These are phyloP conservation scores for Bruguiera gymnorhiza DNA, from an alignment of 345 rosid genomes.

Conservation along the genomic window DNA sequence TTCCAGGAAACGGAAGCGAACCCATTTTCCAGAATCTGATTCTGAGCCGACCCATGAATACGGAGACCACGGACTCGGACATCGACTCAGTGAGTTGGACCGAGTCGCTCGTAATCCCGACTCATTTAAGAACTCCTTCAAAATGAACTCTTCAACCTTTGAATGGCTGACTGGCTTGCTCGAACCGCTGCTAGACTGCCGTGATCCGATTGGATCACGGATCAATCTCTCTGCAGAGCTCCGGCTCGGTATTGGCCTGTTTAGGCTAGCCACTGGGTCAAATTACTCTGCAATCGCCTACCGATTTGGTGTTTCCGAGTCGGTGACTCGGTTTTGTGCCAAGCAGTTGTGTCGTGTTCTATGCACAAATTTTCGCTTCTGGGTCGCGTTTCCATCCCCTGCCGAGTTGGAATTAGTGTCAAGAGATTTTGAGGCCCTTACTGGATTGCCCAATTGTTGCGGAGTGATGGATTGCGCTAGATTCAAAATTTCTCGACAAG, in stretches of 20 bases:
- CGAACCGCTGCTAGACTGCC: slow-evolving; percentile 66
- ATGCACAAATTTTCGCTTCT: slow-evolving; percentile 69
- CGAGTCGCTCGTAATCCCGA: slow-evolving; percentile 31
- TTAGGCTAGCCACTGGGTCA: slow-evolving; percentile 51
- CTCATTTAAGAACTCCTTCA: slow-evolving; percentile 43
- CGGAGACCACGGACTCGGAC: background rate
- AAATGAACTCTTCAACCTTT: slow-evolving; percentile 54
- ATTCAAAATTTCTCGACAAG: slow-evolving; percentile 31
- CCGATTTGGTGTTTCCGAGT: slow-evolving; percentile 54
- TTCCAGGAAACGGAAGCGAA: slow-evolving; percentile 51
- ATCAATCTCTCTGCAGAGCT: slow-evolving; percentile 56
- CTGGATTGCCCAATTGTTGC: slow-evolving; percentile 62
- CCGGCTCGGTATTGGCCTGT: slow-evolving; percentile 60
- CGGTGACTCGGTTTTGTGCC: slow-evolving; percentile 56
- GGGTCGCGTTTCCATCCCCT: slow-evolving; percentile 56
- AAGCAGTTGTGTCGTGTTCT: slow-evolving; percentile 64
- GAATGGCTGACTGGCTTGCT: slow-evolving; percentile 69
- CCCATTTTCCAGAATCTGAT: slow-evolving; percentile 34
- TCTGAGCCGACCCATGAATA: slow-evolving; percentile 29
- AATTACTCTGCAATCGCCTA: slow-evolving; percentile 42
- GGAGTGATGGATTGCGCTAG: slow-evolving; percentile 55
- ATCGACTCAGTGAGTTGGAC: slow-evolving; percentile 15
- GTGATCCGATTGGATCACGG: slow-evolving; percentile 56
- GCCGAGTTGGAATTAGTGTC: slow-evolving; percentile 48
- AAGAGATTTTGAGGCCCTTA: slow-evolving; percentile 35